Base-by-base conservation (phyloP, 305 asterid genomes). In the Solanum hybrid region DNA sequence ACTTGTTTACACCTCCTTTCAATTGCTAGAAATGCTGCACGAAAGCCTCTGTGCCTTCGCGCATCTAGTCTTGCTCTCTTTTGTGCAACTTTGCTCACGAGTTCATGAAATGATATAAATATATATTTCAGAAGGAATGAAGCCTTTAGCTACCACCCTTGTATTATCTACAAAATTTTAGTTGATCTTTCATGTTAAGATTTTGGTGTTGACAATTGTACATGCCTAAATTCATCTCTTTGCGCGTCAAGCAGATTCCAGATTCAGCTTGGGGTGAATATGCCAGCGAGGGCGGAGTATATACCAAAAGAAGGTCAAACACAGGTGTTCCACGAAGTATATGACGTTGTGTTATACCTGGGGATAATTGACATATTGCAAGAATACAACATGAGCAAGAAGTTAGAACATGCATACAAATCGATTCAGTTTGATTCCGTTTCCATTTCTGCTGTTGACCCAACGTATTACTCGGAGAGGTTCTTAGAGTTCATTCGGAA, bases 251-350 rank as follows among this genome's bases (percentile, higher is more conserved):
- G 89, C 98, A 97, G 99, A 90, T 94, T 97, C 39, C 99, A 96
- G 92, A 95, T 97, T 94, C 99, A 96, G 92, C 97, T 97, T 3
- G 99, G 99, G 81, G 99, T 97, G 90, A 97, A 96, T 91, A 95
- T 97, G 99, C 99, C 99, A 29, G 98, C 99, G 37, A 96, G 99
- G 93, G 99, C 99, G 0, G 99, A 97, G 93, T 95, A 77, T 57
- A 91, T 94, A 61, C 95, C 95, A 0, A 93, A 92, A 26, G 93
- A 93, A 40, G 94, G 90, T 31, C 91, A 87, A 36, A 86, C 89
- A 1, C 95, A 90, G 87, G 86, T 95, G 88, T 96, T 97, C 90
- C 98, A 93, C 11, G 98, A 97, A 92, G 99, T 93, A 87, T 97
- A 98, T 26, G 99, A 98, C 37, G 99, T 97, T 3, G 98, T 98